Evolutionary conservation across 345 rosid genomes (phyloP).

Genomic region (Gossypium ekmanianum): DNA sequence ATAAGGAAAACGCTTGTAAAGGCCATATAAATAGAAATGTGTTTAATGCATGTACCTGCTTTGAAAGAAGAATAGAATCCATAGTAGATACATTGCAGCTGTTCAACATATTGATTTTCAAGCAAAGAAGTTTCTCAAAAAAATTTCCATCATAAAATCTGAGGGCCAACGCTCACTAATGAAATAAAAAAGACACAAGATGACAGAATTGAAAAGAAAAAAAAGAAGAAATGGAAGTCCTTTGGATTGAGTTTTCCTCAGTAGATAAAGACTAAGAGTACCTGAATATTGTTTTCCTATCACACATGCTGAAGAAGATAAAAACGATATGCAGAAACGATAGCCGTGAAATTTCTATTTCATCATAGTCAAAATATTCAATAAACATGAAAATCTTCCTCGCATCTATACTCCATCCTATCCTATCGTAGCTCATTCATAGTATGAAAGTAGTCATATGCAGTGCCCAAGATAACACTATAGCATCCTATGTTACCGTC

Average conservation of each 20-base stretch:
- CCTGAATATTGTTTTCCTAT: not conserved
- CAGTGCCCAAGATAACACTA: not conserved
- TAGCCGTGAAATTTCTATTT: not conserved
- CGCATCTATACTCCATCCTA: not conserved
- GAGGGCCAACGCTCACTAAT: conserved; percentile 5
- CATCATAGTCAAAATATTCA: not conserved
- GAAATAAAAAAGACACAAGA: conserved; percentile 2
- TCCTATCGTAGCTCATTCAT: not conserved
- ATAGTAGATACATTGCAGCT: not conserved
- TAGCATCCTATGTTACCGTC: not conserved
- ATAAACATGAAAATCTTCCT: not conserved
- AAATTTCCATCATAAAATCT: conserved; percentile 1
- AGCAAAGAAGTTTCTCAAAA: not conserved
- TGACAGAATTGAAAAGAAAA: not conserved
- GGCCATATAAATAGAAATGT: not conserved
- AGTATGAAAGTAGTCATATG: not conserved
- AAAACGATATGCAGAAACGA: not conserved
- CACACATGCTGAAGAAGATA: not conserved
- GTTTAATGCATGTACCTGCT: not conserved
- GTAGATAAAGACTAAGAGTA: not conserved
- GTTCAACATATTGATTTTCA: conserved; percentile 1
- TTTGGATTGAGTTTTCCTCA: not conserved
- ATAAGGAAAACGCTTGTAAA: not conserved
- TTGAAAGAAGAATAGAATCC: conserved; percentile 5
- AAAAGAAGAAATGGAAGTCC: too few relatives aligned